phyloP scores from a whole-genome alignment of 2,329 filamentous ascomycete species.

The Chalaropsis thielavioides region DNA sequence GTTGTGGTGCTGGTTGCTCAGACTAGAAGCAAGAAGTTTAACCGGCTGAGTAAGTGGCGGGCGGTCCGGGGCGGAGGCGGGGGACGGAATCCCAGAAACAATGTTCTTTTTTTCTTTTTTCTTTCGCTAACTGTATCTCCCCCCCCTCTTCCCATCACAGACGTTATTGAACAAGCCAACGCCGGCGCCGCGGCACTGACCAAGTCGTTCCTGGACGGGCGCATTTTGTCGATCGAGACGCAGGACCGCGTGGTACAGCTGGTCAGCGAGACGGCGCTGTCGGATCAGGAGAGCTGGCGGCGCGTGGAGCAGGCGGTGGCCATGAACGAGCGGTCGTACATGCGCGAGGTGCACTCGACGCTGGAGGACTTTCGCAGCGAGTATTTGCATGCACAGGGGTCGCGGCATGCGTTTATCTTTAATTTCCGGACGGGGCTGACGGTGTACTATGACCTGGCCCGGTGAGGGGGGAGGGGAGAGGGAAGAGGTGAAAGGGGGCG shows the following conservation, averaged over 20 bases:
- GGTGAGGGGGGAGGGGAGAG: background rate
- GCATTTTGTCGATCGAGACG: constrained; percentile 77
- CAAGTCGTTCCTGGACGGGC: constrained; percentile 57
- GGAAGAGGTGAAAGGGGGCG: background rate
- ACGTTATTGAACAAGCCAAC: constrained; percentile 70
- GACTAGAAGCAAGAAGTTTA: constrained; percentile 81
- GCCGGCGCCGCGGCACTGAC: constrained; percentile 45
- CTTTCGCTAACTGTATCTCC: too few relatives aligned
- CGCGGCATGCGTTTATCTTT: constrained; percentile 71
- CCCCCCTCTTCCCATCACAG: too few relatives aligned
- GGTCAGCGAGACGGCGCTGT: constrained; percentile 58
- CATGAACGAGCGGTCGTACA: constrained; percentile 64
- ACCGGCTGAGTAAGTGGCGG: constrained; percentile 42
- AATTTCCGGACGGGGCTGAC: constrained; percentile 77
- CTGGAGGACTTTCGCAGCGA: constrained; percentile 47
- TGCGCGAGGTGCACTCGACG: constrained; percentile 68
- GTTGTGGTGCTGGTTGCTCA: constrained; percentile 74
- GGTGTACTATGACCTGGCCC: constrained; percentile 64
- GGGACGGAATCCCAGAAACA: background rate
- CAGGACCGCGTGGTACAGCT: constrained; percentile 68
- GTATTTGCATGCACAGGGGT: constrained; percentile 39
- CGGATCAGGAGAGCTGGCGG: constrained; percentile 73
- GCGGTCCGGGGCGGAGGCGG: background rate
- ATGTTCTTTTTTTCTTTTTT: too few relatives aligned
- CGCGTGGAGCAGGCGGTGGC: constrained; percentile 64